These are phyloP conservation scores for Nakaseomyces kungkrabaensis DNA, from an alignment of 1,139 yeast genomes.

Conservation along the genomic window DNA sequence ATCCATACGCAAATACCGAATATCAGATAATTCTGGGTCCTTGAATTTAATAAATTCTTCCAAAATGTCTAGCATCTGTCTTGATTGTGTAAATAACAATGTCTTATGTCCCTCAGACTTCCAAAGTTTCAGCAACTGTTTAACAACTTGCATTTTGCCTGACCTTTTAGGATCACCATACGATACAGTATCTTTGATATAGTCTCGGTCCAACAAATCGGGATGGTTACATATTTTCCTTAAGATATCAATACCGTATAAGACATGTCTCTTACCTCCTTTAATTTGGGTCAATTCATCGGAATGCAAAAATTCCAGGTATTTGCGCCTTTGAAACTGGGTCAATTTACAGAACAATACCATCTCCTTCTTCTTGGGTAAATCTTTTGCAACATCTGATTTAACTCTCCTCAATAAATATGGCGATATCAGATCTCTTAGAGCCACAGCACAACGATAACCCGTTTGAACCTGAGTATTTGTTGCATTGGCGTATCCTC, in stretches of 20 bases:
- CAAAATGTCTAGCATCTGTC: conserved; percentile 86
- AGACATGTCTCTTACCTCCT: conserved; percentile 68
- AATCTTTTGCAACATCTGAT: conserved; percentile 91
- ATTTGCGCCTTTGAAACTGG: conserved; percentile 59
- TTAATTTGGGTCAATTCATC: conserved; percentile 66
- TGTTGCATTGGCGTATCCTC: conserved; percentile 98
- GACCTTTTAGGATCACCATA: conserved; percentile 65
- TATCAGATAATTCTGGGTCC: conserved; percentile 33
- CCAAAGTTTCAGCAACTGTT: conserved; percentile 71
- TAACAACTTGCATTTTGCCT: conserved; percentile 86
- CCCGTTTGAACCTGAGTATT: conserved; percentile 95
- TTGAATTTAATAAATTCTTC: conserved; percentile 51
- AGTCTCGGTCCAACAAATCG: conserved; percentile 59
- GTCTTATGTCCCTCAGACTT: conserved; percentile 66
- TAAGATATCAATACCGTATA: conserved; percentile 82
- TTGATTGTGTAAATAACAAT: conserved; percentile 77
- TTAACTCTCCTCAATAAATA: conserved; percentile 79
- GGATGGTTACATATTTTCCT: conserved; percentile 96
- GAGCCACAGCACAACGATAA: conserved; percentile 86
- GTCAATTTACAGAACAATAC: conserved; percentile 87
- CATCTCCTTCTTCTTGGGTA: conserved; percentile 90
- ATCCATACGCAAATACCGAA: conserved; percentile 76
- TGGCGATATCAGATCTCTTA: conserved; percentile 83
- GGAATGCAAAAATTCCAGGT: conserved; percentile 62
- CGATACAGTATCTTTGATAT: conserved; percentile 33